phyloP scores from a whole-genome alignment of 805 yeast genomes.

The Pichia heedii region DNA sequence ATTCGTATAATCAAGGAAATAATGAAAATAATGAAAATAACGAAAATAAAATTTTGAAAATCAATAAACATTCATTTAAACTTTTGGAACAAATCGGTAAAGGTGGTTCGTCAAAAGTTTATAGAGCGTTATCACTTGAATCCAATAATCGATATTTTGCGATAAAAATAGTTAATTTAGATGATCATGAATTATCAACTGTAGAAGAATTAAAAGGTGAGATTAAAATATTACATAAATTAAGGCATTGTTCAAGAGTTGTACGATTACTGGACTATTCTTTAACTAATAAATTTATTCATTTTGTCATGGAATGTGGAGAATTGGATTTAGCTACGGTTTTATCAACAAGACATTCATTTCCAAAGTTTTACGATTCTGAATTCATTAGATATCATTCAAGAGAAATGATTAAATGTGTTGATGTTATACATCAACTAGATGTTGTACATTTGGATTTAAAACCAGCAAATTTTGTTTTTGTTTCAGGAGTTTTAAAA shows the following conservation, averaged over 20 bases:
- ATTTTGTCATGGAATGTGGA: conserved; percentile 90
- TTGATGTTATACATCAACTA: conserved; percentile 75
- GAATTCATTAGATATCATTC: conserved; percentile 76
- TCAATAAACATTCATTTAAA: conserved; percentile 61
- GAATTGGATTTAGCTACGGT: conserved; percentile 84
- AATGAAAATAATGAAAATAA: not conserved
- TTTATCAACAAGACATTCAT: conserved; percentile 39
- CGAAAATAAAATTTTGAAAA: conserved; percentile 16
- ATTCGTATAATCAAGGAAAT: not conserved
- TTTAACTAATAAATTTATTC: conserved; percentile 53
- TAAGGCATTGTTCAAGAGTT: conserved; percentile 59
- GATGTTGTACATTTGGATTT: conserved; percentile 56
- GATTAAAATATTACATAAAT: conserved; percentile 58
- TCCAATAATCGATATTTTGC: conserved; percentile 47
- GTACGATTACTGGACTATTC: conserved; percentile 70
- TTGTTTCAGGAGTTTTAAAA: conserved; percentile 76
- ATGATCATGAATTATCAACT: conserved; percentile 41
- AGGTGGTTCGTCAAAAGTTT: conserved; percentile 91
- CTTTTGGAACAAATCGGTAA: conserved; percentile 72
- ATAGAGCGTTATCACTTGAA: conserved; percentile 41
- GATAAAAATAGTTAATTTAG: conserved; percentile 70
- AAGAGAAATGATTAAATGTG: conserved; percentile 71
- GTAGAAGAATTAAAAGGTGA: conserved; percentile 83
- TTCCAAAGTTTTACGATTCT: conserved; percentile 40
- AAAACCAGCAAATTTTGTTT: conserved; percentile 62